These are phyloP conservation scores for Sutorius eximius DNA, from an alignment of 1,284 basidiomycete genomes.

Conservation along the genomic window DNA sequence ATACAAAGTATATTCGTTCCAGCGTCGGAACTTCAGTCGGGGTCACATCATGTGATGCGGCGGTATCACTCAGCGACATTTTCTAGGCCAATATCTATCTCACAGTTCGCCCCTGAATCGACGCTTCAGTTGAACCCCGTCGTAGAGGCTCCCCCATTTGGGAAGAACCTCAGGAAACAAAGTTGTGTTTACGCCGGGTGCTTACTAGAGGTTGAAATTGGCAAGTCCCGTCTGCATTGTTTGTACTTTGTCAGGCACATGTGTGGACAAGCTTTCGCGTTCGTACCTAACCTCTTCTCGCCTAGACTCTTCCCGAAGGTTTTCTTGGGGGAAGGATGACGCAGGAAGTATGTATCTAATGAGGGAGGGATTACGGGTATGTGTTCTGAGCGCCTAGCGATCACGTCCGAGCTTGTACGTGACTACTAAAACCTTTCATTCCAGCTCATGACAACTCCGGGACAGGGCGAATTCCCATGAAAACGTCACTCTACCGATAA, in stretches of 20 bases:
- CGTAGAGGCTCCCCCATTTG: not conserved
- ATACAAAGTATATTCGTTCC: too few relatives aligned
- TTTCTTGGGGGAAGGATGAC: not conserved
- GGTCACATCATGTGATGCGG: not conserved
- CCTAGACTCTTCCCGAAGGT: not conserved
- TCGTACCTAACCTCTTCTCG: not conserved
- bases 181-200: constrained; percentile 2
- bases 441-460: not conserved
- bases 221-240: too few relatives aligned
- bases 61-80: not conserved
- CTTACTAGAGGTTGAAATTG: not conserved
- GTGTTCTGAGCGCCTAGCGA: not conserved
- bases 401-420: not conserved
- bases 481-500: not conserved
- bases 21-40: not conserved
- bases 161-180: not conserved
- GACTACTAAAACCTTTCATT: not conserved
- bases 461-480: not conserved
- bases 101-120: not conserved
- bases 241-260: not conserved
- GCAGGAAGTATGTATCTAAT: not conserved
- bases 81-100: not conserved
- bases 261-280: not conserved
- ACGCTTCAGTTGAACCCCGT: not conserved
- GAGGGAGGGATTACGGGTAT: not conserved